Evolutionary conservation across 2,329 filamentous ascomycete species (phyloP), one percentile per base, ranked within the genome.

Genomic region (Aphanocladium album): DNA sequence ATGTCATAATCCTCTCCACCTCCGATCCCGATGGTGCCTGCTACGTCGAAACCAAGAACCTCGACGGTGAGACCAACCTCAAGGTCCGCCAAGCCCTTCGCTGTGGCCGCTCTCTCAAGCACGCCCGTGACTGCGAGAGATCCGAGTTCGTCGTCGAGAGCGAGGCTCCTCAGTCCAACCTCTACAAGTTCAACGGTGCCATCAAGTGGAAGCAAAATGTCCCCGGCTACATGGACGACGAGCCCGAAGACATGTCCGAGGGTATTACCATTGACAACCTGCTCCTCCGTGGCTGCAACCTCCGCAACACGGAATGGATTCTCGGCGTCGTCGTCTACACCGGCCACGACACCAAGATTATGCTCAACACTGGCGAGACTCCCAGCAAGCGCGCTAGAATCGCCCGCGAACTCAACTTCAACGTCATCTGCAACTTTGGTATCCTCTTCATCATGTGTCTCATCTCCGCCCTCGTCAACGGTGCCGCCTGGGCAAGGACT

Each of bases 41-140:
- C 75, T 99, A 97, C 68, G 89, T 99, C 23, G 95, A 99, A 76
- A 99, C 95, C 2, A 99, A 98, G 79, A 98, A 96, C 72, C 73
- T 99, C 79, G 95, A 99, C 70, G 95, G 95, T 55, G 95, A 99
- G 77, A 99, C 95, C 2, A 99, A 99, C 69, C 78, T 99, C 64
- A 99, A 99, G 75, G 92, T 97, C 63, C 89, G 95, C 62, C 90
- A 93, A 70, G 91, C 95, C 21, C 82, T 99, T 46, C 90, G 93
- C 64, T 95, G 91, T 69, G 90, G 93, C 14, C 87, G 89, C 57
- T 80, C 85, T 51, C 82, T 99, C 62, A 91, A 88, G 71, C 93
- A 98, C 73, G 95, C 95, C 16, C 86, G 89, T 62, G 92, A 99
- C 71, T 98, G 95, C 73, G 95, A 98, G 75, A 86, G 88, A 62